Conservation (phyloP, 2,329 filamentous ascomycete genomes). For the Alternaria arbusti region DNA sequence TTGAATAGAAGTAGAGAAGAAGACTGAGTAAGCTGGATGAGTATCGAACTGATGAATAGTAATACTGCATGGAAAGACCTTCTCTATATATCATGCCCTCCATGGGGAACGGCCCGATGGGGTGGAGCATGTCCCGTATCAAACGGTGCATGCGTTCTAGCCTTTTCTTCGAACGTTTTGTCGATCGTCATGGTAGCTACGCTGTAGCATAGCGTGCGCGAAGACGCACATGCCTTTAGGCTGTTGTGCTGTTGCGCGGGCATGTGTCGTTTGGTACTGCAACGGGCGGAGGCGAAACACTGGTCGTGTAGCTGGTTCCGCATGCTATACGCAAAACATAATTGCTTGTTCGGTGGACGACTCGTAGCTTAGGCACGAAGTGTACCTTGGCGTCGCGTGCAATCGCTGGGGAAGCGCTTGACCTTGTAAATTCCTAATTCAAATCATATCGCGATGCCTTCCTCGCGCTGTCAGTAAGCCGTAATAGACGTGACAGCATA, state of each 20-base stretch:
- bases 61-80: not conserved
- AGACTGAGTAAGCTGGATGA: slow-evolving; percentile 10
- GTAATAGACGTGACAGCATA: not conserved
- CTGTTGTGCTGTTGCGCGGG: slow-evolving; percentile 23
- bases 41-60: slow-evolving; percentile 12
- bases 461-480: not conserved
- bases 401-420: not conserved
- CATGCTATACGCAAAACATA: not conserved
- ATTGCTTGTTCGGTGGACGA: not conserved
- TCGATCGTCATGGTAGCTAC: not conserved
- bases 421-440: not conserved
- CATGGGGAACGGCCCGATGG: not conserved
- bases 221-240: slow-evolving; percentile 22
- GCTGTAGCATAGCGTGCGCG: slow-evolving; percentile 19
- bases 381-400: not conserved
- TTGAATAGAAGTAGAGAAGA: slow-evolving; percentile 14
- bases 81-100: slow-evolving; percentile 13
- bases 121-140: slow-evolving; percentile 8
- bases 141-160: slow-evolving; percentile 13
- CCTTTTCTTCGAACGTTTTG: not conserved
- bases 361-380: not conserved
- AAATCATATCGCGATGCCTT: not conserved
- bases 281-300: slow-evolving; percentile 30
- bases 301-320: slow-evolving; percentile 15
- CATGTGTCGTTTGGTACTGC: slow-evolving; percentile 29